Conservation (phyloP, 495 filamentous ascomycete species). For the Xylaria sp. region DNA sequence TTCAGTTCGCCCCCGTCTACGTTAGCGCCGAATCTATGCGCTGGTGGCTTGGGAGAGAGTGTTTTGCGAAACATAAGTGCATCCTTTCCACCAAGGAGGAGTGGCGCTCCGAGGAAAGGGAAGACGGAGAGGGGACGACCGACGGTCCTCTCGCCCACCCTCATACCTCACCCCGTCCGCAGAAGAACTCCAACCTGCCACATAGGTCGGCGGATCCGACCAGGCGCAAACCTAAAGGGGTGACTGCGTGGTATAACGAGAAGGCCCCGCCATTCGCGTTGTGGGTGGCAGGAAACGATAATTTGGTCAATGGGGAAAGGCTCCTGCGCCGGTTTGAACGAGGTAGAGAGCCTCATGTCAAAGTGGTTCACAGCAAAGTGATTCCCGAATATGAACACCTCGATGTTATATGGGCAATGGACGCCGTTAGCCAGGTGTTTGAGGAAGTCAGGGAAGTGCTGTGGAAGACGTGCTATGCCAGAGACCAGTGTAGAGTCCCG, state of each 20-base stretch:
- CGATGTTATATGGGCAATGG: constrained; percentile 96
- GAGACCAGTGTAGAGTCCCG: constrained; percentile 66
- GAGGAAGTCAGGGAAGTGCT: constrained; percentile 81
- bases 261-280: constrained; percentile 84
- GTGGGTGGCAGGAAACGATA: constrained; percentile 85
- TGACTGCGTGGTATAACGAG: constrained; percentile 80
- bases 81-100: constrained; percentile 82
- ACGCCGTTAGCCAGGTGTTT: constrained; percentile 83
- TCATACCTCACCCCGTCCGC: constrained; percentile 14
- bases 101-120: constrained; percentile 65
- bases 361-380: constrained; percentile 79
- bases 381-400: constrained; percentile 94
- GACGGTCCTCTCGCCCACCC: constrained; percentile 36
- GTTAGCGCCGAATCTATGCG: constrained; percentile 90
- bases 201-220: constrained; percentile 27
- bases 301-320: constrained; percentile 81
- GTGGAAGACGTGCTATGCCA: constrained; percentile 72
- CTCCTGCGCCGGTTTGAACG: constrained; percentile 76
- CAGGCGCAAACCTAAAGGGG: constrained; percentile 44
- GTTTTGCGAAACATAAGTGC: constrained; percentile 91
- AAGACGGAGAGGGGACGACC: constrained; percentile 66
- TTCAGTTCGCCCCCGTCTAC: constrained; percentile 91
- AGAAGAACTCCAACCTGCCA: constrained; percentile 1
- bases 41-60: constrained; percentile 93
- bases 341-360: constrained; percentile 82